Percentiles rank a stretch among this genome's conserved stretches.
Conservation (phyloP, 1,139 yeast species). For the Yamadazyma sp. region DNA sequence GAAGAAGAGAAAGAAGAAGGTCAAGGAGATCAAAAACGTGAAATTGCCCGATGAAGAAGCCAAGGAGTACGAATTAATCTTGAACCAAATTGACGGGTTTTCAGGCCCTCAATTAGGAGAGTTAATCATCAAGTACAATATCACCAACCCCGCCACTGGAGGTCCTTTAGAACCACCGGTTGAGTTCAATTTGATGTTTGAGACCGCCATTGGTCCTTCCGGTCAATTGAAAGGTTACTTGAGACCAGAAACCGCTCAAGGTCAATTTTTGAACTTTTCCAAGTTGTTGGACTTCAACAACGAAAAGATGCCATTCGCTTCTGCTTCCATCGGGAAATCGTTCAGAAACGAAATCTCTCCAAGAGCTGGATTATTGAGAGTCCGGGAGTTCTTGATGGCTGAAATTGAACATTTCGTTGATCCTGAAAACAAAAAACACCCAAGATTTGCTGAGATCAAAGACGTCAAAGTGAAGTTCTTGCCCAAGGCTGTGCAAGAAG, state of each 20-base stretch:
- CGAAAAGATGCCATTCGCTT: conserved; percentile 97
- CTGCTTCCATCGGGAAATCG: conserved; percentile 97
- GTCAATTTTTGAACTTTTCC: conserved; percentile 94
- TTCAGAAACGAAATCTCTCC: conserved; percentile 99
- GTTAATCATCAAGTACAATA: conserved; percentile 74
- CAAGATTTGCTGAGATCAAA: conserved; percentile 73
- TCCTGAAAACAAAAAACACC: conserved; percentile 82
- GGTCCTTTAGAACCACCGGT: conserved; percentile 85
- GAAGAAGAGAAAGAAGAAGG: conserved; percentile 92
- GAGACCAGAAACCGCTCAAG: conserved; percentile 99
- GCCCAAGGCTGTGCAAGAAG: conserved; percentile 83
- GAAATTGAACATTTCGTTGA: conserved; percentile 99
- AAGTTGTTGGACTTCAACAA: conserved; percentile 94
- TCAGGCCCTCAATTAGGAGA: conserved; percentile 93
- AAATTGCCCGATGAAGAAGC: conserved; percentile 81
- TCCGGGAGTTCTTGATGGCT: conserved; percentile 98
- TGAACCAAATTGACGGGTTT: conserved; percentile 94
- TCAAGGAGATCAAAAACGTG: conserved; percentile 87
- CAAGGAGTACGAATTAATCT: conserved; percentile 76
- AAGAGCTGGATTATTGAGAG: conserved; percentile 94
- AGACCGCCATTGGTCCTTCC: conserved; percentile 98
- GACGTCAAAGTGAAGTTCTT: conserved; percentile 73
- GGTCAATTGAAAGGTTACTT: conserved; percentile 93
- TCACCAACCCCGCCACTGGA: conserved; percentile 88
- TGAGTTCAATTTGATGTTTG: conserved; percentile 98